phyloP scores from a whole-genome alignment of 2,329 filamentous ascomycete species.

The Aureobasidium lini region DNA sequence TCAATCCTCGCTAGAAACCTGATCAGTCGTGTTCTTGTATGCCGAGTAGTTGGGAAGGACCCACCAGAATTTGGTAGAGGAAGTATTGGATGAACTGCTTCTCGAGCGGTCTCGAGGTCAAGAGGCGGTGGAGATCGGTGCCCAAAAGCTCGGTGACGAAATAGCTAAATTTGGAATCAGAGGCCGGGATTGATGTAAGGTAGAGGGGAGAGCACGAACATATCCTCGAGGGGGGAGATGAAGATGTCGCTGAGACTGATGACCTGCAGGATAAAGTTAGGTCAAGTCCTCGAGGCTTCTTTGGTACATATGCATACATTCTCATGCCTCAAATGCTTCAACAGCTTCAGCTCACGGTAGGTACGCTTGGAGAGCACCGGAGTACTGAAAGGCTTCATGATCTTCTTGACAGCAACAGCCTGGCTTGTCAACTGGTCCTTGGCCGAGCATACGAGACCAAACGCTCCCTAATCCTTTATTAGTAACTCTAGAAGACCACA shows the following conservation, averaged over 20 bases:
- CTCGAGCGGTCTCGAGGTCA: conserved; percentile 92
- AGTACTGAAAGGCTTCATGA: conserved; percentile 99
- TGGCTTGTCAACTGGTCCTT: conserved; percentile 96
- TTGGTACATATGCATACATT: conserved; percentile 55
- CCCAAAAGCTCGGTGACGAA: conserved; percentile 97
- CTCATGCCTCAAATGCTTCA: conserved; percentile 95
- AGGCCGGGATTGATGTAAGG: background rate
- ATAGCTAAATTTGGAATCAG: conserved; percentile 54
- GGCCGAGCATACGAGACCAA: conserved; percentile 94
- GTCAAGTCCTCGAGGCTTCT: background rate
- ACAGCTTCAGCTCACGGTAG: conserved; percentile 91
- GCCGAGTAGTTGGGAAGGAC: conserved; percentile 26
- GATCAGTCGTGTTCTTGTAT: background rate
- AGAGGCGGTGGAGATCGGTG: conserved; percentile 88
- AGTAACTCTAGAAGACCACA: background rate
- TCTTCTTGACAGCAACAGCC: conserved; percentile 98
- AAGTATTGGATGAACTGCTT: conserved; percentile 99
- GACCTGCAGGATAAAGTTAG: conserved; percentile 46
- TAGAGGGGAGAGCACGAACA: conserved; percentile 49
- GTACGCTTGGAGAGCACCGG: conserved; percentile 95
- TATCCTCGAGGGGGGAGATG: conserved; percentile 96
- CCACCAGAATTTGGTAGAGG: conserved; percentile 94
- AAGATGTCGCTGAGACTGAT: conserved; percentile 99
- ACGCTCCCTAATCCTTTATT: conserved; percentile 54
- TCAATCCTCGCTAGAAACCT: conserved; percentile 71